Percentiles rank a stretch among this genome's conserved stretches.
Conservation (phyloP, 306 rosid genomes). For the Vigna angularis region DNA sequence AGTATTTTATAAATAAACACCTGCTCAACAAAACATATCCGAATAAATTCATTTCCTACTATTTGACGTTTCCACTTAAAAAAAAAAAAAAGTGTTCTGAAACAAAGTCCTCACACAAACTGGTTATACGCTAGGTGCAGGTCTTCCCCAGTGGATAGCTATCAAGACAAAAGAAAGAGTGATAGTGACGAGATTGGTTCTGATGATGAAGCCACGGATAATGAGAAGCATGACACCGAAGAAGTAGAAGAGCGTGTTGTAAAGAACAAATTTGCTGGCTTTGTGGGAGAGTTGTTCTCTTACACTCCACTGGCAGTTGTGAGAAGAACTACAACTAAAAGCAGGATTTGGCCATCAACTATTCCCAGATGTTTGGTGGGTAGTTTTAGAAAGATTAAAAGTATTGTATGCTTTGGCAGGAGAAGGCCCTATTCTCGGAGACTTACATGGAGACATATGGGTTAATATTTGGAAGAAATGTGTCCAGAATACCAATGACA, state of each 20-base stretch:
- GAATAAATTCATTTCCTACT: background rate
- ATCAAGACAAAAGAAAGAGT: slow-evolving; percentile 41
- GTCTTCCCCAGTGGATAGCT: slow-evolving; percentile 51
- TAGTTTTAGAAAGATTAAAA: slow-evolving; percentile 68
- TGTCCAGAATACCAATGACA: background rate
- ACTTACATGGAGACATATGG: slow-evolving; percentile 40
- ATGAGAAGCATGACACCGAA: slow-evolving; percentile 36
- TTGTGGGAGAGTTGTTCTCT: slow-evolving; percentile 66
- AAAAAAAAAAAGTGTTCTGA: background rate
- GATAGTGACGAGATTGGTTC: slow-evolving; percentile 45
- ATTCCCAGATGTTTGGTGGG: slow-evolving; percentile 58
- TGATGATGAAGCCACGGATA: slow-evolving; percentile 55
- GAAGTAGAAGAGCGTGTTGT: slow-evolving; percentile 34
- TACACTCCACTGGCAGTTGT: slow-evolving; percentile 50
- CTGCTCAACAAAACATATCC: background rate
- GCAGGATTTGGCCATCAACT: slow-evolving; percentile 46
- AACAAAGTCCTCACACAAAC: slow-evolving; percentile 20
- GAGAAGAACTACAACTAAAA: slow-evolving; percentile 43
- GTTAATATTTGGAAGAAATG: slow-evolving; percentile 31
- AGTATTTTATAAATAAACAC: background rate
- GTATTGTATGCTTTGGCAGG: slow-evolving; percentile 56
- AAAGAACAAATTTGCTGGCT: slow-evolving; percentile 48
- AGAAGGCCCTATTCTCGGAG: slow-evolving; percentile 48
- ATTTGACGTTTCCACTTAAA: background rate
- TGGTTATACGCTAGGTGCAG: slow-evolving; percentile 47